These are phyloP conservation scores for Sarocladium brachiariae DNA, from an alignment of 2,329 filamentous ascomycete genomes.

Conservation along the genomic window DNA sequence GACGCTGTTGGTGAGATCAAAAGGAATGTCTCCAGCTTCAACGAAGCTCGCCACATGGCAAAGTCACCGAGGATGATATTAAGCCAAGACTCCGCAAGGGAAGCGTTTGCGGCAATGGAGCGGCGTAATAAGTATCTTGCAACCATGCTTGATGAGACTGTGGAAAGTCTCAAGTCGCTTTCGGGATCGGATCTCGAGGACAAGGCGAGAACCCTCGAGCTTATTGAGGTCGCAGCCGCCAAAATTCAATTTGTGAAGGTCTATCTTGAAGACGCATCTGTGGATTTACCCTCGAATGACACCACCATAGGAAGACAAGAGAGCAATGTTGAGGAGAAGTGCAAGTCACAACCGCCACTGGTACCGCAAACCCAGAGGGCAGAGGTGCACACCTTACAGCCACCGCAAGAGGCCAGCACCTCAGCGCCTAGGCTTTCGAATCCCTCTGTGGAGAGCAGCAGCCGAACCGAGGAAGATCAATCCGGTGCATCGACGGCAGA, in stretches of 20 bases:
- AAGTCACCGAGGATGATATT: conserved; percentile 33
- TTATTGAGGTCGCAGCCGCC: conserved; percentile 52
- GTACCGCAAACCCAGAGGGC: neutral
- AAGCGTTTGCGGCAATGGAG: conserved; percentile 37
- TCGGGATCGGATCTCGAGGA: conserved; percentile 44
- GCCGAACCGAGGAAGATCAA: neutral
- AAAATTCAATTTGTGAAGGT: conserved; percentile 60
- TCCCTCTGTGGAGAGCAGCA: neutral
- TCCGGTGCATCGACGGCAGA: neutral
- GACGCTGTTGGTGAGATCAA: conserved; percentile 74
- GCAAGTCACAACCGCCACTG: neutral
- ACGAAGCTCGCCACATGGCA: conserved; percentile 38
- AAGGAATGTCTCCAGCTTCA: conserved; percentile 64
- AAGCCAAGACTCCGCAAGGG: conserved; percentile 22
- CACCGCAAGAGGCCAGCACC: conserved; percentile 64
- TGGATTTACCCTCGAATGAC: conserved; percentile 34
- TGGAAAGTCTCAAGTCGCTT: conserved; percentile 55
- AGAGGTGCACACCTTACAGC: neutral
- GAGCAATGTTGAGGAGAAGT: neutral
- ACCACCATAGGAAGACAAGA: neutral
- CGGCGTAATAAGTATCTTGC: conserved; percentile 60
- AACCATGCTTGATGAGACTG: conserved; percentile 59
- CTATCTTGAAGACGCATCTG: conserved; percentile 51
- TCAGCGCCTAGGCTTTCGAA: conserved; percentile 61
- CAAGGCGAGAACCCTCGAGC: conserved; percentile 41